Percentiles rank a stretch among this genome's conserved stretches.
Conservation (phyloP, 306 rosid species). For the Spatholobus suberectus region DNA sequence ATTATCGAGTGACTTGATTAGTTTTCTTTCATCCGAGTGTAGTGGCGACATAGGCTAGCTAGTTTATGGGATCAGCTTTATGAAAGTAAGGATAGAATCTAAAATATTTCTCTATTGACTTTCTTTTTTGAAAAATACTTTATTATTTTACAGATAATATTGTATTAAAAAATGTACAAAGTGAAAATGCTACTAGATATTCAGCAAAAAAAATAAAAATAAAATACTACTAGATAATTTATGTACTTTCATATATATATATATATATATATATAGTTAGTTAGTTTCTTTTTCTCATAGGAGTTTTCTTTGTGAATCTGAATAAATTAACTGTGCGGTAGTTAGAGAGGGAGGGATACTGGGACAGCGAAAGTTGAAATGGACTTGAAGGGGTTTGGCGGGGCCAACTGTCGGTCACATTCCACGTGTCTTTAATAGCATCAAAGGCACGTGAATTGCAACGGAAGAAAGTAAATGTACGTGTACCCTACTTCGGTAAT, state of each 20-base stretch:
- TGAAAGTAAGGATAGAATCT: not conserved
- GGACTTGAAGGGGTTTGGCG: constrained; percentile 22
- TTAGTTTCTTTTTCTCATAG: not conserved
- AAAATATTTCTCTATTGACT: not conserved
- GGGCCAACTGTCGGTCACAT: constrained; percentile 22
- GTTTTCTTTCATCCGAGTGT: not conserved
- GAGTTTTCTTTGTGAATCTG: not conserved
- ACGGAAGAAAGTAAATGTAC: not conserved
- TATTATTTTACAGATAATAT: not conserved
- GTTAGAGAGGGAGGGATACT: not conserved
- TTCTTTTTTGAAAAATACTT: not conserved
- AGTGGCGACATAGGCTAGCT: not conserved
- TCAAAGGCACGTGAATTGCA: not conserved
- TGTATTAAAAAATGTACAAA: not conserved
- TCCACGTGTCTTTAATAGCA: constrained; percentile 27
- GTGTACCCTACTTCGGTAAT: not conserved
- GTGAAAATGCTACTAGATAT: not conserved
- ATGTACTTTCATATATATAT: not conserved
- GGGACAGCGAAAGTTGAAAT: not conserved
- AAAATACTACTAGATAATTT: not conserved
- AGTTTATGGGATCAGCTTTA: constrained; percentile 10
- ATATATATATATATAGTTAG: not conserved
- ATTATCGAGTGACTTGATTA: not conserved
- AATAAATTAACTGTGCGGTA: not conserved
- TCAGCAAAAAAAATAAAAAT: too few species aligned